Conservation (phyloP, 768 basidiomycete species). For the Naganishia friedmannii region DNA sequence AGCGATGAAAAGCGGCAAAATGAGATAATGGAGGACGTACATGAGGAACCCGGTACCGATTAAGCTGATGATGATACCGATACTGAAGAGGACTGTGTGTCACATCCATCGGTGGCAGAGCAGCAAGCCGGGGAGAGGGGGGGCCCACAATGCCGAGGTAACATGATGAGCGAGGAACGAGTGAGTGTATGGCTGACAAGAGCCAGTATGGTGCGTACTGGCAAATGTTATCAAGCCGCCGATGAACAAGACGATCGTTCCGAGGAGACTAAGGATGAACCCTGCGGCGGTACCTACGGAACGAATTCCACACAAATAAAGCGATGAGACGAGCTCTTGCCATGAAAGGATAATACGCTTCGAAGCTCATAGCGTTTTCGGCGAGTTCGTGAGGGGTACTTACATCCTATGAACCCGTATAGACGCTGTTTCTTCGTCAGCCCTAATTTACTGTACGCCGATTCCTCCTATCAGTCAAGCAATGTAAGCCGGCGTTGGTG, state of each 20-base stretch:
- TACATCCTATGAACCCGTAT: slow-evolving; percentile 85
- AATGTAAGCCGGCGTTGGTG: neutral
- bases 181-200: neutral
- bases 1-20: neutral
- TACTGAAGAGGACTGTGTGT: slow-evolving; percentile 60
- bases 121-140: neutral
- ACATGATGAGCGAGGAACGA: too few relatives aligned
- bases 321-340: too few relatives aligned
- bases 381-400: slow-evolving; percentile 44
- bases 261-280: slow-evolving; percentile 75
- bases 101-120: neutral
- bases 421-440: slow-evolving; percentile 54
- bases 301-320: too few relatives aligned
- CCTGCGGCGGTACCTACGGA: slow-evolving; percentile 65
- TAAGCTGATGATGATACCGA: slow-evolving; percentile 78
- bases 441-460: slow-evolving; percentile 21
- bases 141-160: too few relatives aligned
- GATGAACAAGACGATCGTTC: slow-evolving; percentile 71
- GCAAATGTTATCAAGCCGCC: slow-evolving; percentile 69
- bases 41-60: slow-evolving; percentile 87
- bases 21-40: slow-evolving; percentile 57
- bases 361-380: neutral
- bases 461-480: slow-evolving; percentile 2
- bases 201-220: slow-evolving; percentile 56
- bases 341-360: too few relatives aligned